Conservation (phyloP, 768 basidiomycete genomes). For the Fomitopsis pulvina region DNA sequence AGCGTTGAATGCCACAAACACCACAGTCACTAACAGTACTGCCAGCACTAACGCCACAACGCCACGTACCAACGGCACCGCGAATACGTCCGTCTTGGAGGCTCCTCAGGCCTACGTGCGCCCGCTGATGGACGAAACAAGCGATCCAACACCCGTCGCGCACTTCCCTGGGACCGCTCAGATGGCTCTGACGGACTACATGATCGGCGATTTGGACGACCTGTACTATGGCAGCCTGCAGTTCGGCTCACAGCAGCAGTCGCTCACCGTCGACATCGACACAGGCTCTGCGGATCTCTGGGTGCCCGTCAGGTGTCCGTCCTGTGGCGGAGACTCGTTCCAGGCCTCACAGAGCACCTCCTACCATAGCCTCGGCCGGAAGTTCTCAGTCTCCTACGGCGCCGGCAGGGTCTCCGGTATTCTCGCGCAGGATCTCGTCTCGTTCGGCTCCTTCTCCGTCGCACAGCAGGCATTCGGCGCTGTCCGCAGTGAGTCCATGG, state of each 20-base stretch:
- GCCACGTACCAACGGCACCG: not conserved
- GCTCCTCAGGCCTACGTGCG: no score
- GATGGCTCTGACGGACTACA: slow-evolving; percentile 32
- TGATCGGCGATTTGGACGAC: slow-evolving; percentile 33
- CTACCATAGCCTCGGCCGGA: slow-evolving; percentile 24
- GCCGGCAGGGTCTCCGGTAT: slow-evolving; percentile 45
- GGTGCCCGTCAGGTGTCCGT: slow-evolving; percentile 35
- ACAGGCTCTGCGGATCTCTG: slow-evolving; percentile 69
- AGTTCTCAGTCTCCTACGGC: slow-evolving; percentile 44
- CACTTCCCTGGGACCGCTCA: slow-evolving; percentile 15
- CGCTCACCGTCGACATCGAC: slow-evolving; percentile 53
- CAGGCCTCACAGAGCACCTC: slow-evolving; percentile 34
- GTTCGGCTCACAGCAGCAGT: slow-evolving; percentile 52
- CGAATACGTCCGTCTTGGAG: not conserved
- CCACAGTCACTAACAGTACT: not conserved
- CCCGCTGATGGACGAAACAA: not conserved
- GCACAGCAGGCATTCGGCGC: slow-evolving; percentile 50
- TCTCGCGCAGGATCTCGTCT: slow-evolving; percentile 44
- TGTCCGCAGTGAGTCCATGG: slow-evolving; percentile 37
- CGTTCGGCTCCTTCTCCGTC: slow-evolving; percentile 39
- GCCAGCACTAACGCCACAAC: not conserved
- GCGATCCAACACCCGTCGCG: slow-evolving; percentile 11
- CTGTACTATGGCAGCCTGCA: slow-evolving; percentile 41
- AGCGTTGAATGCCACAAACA: not conserved
- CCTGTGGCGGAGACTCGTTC: slow-evolving; percentile 36